A percentile compares a stretch with the other conserved stretches of the same genome.
These are phyloP conservation scores for Dunaliella sp. DNA, from an alignment of 139 green algal genomes.

Conservation along the genomic window DNA sequence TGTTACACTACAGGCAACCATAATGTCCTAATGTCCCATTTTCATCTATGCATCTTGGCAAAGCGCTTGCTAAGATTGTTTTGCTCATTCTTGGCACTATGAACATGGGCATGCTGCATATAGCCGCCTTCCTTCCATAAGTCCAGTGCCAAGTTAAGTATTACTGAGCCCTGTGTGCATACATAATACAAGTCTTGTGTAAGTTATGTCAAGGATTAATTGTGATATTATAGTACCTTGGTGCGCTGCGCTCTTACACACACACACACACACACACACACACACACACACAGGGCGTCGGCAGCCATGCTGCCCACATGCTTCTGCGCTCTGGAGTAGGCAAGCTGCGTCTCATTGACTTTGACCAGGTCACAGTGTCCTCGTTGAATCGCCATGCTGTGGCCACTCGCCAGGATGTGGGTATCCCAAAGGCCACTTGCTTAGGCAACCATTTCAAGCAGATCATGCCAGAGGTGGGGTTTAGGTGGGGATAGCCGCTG, in stretches of 20 bases:
- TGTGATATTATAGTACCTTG: too few species aligned
- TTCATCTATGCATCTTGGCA: too few species aligned
- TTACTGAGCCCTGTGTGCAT: too few species aligned
- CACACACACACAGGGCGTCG: constrained; percentile 76
- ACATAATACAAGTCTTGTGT: too few species aligned
- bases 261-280: background rate
- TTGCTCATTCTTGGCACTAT: too few species aligned
- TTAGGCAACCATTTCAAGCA: constrained; percentile 76
- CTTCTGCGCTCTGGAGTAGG: constrained; percentile 92
- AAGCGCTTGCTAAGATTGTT: too few species aligned
- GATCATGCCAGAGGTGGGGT: constrained; percentile 87
- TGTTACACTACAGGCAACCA: too few species aligned
- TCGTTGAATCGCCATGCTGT: constrained; percentile 80
- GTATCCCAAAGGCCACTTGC: constrained; percentile 81
- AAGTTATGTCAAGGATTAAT: too few species aligned
- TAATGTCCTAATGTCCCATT: too few species aligned
- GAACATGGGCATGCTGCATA: too few species aligned
- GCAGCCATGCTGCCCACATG: constrained; percentile 90
- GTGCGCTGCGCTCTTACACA: background rate
- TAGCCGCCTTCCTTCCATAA: too few species aligned
- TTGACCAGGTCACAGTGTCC: constrained; percentile 83
- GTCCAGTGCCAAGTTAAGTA: too few species aligned
- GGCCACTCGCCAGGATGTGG: constrained; percentile 90
- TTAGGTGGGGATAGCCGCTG: background rate
- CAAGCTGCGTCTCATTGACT: constrained; percentile 90